Conservation (phyloP, 176 grass and related monocot genomes). For the Cenchrus fungigraminus region DNA sequence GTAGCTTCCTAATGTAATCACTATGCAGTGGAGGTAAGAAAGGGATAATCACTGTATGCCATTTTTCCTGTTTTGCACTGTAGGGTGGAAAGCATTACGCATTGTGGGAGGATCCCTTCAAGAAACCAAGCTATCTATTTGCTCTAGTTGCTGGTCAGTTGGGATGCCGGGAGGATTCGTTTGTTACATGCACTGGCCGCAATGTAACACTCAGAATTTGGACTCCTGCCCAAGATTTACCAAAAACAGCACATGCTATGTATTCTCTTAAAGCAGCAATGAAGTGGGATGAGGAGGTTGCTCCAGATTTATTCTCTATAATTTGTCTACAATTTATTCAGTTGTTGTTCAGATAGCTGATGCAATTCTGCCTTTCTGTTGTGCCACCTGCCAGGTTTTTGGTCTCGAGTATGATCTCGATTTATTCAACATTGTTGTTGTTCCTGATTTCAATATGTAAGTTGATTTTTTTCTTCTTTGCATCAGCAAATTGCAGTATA, state of each 20-base stretch:
- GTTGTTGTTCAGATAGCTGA: slow-evolving; percentile 36
- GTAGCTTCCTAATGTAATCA: slow-evolving; percentile 27
- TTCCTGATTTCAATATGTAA: slow-evolving; percentile 99
- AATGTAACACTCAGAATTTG: slow-evolving; percentile 86
- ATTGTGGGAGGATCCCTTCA: slow-evolving; percentile 94
- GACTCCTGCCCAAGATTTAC: slow-evolving; percentile 95
- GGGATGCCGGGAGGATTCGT: slow-evolving; percentile 84
- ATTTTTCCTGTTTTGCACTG: slow-evolving; percentile 37
- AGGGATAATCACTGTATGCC: not conserved
- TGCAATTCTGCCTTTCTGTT: slow-evolving; percentile 33
- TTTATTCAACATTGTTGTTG: slow-evolving; percentile 99
- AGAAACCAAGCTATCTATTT: slow-evolving; percentile 98
- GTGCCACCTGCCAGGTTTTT: slow-evolving; percentile 81
- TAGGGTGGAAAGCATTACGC: slow-evolving; percentile 85
- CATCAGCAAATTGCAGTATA: slow-evolving; percentile 2
- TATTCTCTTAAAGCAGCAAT: slow-evolving; percentile 99
- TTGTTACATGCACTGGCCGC: slow-evolving; percentile 84
- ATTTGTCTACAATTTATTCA: not conserved
- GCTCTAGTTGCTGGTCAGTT: slow-evolving; percentile 96
- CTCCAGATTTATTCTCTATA: slow-evolving; percentile 24
- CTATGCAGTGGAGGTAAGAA: slow-evolving; percentile 25
- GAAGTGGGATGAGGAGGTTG: slow-evolving; percentile 98
- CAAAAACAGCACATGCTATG: slow-evolving; percentile 98
- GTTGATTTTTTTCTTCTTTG: slow-evolving; percentile 28
- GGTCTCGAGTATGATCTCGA: slow-evolving; percentile 98